Evolutionary conservation across 345 rosid species (phyloP).

Genomic region (Schrenkiella parvula): DNA sequence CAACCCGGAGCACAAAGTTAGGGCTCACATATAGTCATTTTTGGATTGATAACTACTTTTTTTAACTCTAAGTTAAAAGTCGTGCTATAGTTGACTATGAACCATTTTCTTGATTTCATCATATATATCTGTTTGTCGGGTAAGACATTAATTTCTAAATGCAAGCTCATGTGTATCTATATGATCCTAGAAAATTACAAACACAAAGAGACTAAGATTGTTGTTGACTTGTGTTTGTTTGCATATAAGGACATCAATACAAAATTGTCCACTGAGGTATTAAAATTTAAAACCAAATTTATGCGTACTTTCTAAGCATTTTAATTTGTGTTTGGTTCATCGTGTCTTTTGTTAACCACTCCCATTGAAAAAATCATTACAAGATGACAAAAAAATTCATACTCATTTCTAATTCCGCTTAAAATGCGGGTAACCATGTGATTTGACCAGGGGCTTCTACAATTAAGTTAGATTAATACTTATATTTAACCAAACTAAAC

Average conservation of each 20-base stretch:
- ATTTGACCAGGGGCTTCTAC: constrained; percentile 9
- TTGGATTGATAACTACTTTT: neutral
- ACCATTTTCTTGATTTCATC: constrained; percentile 16
- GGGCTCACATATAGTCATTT: neutral
- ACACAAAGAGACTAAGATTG: constrained; percentile 31
- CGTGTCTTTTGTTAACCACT: constrained; percentile 34
- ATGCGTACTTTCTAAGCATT: constrained; percentile 29
- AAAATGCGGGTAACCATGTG: constrained; percentile 35
- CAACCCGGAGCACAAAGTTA: neutral
- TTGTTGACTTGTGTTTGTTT: constrained; percentile 34
- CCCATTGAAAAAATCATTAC: constrained; percentile 33
- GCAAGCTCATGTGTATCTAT: constrained; percentile 15
- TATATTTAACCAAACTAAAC: neutral
- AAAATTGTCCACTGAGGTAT: constrained; percentile 19
- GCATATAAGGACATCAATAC: constrained; percentile 29
- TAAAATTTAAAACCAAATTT: neutral
- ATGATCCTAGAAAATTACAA: constrained; percentile 21
- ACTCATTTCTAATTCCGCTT: constrained; percentile 29
- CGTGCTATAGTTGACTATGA: constrained; percentile 23
- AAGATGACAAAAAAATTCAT: constrained; percentile 24
- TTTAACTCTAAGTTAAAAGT: constrained; percentile 8
- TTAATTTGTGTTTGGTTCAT: constrained; percentile 15
- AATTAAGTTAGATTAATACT: neutral
- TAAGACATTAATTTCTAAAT: constrained; percentile 24
- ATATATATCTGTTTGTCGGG: constrained; percentile 17